A percentile compares a stretch with the other conserved stretches of the same genome.
phyloP scores from a whole-genome alignment of 495 filamentous ascomycete genomes.

The Cercophora samala region DNA sequence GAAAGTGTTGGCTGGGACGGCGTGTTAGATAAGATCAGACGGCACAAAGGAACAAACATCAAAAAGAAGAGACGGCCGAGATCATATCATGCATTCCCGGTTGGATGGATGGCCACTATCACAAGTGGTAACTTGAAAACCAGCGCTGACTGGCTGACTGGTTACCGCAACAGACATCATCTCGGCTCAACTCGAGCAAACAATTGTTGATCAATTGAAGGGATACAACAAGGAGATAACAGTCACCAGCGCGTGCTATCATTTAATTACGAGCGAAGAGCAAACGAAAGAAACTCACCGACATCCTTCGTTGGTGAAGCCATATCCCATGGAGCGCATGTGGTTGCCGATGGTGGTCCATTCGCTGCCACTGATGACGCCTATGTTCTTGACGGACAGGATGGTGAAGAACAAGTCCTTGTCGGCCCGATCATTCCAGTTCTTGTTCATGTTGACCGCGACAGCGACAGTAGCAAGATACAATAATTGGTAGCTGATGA shows the following conservation, averaged over 20 bases:
- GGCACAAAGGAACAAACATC: not conserved
- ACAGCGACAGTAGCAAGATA: not conserved
- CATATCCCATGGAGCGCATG: constrained; percentile 49
- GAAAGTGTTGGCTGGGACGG: constrained; percentile 47
- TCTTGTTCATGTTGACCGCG: constrained; percentile 44
- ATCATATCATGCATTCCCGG: constrained; percentile 1
- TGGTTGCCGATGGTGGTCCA: constrained; percentile 52
- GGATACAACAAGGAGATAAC: not conserved
- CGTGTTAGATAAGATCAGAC: constrained; percentile 5
- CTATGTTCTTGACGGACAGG: constrained; percentile 53
- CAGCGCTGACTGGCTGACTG: too few species aligned
- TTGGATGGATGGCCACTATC: not conserved
- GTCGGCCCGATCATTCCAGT: constrained; percentile 53
- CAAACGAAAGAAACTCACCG: constrained; percentile 43
- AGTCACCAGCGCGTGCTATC: constrained; percentile 8
- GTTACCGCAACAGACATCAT: not conserved
- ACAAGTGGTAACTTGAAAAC: not conserved
- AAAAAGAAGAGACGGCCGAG: not conserved
- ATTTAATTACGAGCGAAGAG: too few species aligned
- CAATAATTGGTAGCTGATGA: constrained; percentile 14
- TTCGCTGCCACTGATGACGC: constrained; percentile 52
- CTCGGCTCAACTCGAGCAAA: not conserved
- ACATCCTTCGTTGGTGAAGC: constrained; percentile 54
- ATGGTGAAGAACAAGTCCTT: constrained; percentile 55
- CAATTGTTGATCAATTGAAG: not conserved